phyloP scores from a whole-genome alignment of 768 basidiomycete species.

The Pholiota microspora region DNA sequence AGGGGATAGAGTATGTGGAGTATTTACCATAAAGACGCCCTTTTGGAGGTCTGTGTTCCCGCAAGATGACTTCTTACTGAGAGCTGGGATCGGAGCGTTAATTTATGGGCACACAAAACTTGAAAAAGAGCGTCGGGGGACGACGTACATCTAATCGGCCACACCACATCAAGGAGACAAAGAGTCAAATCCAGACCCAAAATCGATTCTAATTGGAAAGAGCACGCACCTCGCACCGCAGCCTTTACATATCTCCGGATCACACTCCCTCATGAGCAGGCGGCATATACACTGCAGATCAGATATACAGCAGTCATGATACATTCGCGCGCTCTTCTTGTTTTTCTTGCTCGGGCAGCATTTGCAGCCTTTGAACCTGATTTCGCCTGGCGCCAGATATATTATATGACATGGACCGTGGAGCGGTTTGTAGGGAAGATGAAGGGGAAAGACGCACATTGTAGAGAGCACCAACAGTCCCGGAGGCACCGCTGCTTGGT shows the following conservation, averaged over 20 bases:
- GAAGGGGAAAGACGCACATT: conserved; percentile 29
- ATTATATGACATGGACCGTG: too few species aligned
- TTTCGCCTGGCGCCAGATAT: conserved; percentile 34
- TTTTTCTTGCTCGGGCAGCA: conserved; percentile 19
- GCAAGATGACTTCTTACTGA: too few species aligned
- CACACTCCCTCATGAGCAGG: conserved; percentile 40
- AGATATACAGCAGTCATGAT: conserved; percentile 20
- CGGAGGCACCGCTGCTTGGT: conserved; percentile 41
- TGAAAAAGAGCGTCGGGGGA: too few species aligned
- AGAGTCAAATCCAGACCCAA: too few species aligned
- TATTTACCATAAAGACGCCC: too few species aligned
- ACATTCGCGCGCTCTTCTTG: neutral
- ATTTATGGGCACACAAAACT: too few species aligned
- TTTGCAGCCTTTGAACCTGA: conserved; percentile 41
- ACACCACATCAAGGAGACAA: too few species aligned
- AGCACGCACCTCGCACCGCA: conserved; percentile 41
- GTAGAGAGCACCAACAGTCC: conserved; percentile 44
- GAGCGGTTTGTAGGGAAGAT: too few species aligned
- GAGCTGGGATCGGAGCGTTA: too few species aligned
- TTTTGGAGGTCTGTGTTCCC: too few species aligned
- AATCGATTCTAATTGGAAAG: neutral
- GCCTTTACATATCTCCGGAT: conserved; percentile 45
- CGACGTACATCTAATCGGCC: too few species aligned
- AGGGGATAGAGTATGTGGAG: neutral
- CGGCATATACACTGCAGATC: conserved; percentile 35